phyloP scores from a whole-genome alignment of 2,329 filamentous ascomycete species.

The Volutella citrinella region DNA sequence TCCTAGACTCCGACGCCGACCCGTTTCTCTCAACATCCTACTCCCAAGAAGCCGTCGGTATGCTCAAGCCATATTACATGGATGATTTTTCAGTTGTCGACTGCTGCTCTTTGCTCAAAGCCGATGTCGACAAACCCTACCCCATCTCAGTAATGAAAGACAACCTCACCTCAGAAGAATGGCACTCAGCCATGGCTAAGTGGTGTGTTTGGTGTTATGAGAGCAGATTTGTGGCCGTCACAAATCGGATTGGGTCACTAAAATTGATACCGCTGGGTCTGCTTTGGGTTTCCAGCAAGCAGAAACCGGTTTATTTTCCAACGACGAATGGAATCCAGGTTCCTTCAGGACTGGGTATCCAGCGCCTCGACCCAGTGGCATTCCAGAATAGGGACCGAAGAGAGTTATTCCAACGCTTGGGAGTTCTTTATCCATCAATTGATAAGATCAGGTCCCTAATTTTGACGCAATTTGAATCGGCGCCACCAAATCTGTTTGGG shows the following conservation, averaged over 20 bases:
- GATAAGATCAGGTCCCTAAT: too few relatives aligned
- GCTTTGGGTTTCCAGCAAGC: constrained; percentile 4
- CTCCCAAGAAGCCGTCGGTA: background rate
- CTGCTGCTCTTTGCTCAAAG: background rate
- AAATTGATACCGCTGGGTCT: background rate
- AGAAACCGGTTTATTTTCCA: constrained; percentile 8
- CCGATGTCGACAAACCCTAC: constrained; percentile 7
- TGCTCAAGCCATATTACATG: constrained; percentile 7
- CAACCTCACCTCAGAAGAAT: constrained; percentile 2
- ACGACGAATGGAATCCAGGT: constrained; percentile 1
- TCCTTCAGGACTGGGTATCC: constrained; percentile 1
- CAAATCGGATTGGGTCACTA: too few relatives aligned
- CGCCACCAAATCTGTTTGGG: too few relatives aligned
- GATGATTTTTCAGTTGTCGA: rapidly evolving
- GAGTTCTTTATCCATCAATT: too few relatives aligned
- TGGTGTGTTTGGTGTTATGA: background rate
- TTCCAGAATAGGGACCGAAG: constrained; percentile 1
- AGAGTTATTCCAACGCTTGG: background rate
- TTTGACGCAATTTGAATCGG: too few relatives aligned
- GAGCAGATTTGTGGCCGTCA: background rate
- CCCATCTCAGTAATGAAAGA: constrained; percentile 4
- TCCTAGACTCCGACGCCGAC: constrained; percentile 10
- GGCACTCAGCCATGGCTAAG: constrained; percentile 8
- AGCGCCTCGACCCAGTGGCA: background rate
- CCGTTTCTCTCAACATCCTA: constrained; percentile 11